Evolutionary conservation across 768 basidiomycete species (phyloP).

Genomic region (Grammothele lineata): DNA sequence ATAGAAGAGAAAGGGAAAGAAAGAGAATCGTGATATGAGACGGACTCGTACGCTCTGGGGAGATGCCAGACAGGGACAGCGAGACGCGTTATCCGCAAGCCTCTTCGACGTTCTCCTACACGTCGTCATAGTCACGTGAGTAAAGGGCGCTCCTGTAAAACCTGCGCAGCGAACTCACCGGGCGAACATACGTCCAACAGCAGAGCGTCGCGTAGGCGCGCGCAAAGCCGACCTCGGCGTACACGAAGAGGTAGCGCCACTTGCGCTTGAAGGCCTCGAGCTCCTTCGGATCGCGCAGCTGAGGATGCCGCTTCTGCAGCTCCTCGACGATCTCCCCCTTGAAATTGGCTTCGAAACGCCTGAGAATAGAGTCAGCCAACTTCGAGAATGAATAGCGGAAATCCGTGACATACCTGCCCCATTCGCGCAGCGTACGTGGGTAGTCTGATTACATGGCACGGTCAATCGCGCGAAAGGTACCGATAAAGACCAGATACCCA

Average conservation of each 20-base stretch:
- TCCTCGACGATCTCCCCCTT: conserved; percentile 11
- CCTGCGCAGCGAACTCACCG: too few relatives aligned
- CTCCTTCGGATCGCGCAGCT: conserved; percentile 16
- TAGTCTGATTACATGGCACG: conserved; percentile 17
- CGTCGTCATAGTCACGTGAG: too few relatives aligned
- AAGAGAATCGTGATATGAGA: too few relatives aligned
- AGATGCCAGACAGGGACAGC: too few relatives aligned
- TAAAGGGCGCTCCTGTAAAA: too few relatives aligned
- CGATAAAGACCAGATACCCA: too few relatives aligned
- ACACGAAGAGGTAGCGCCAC: conserved; percentile 26
- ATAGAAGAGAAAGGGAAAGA: too few relatives aligned
- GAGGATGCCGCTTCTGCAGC: conserved; percentile 19
- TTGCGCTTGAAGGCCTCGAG: conserved; percentile 23
- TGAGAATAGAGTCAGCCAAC: conserved; percentile 1
- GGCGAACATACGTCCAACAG: conserved; percentile 16
- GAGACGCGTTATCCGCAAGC: too few relatives aligned
- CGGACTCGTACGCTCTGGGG: too few relatives aligned
- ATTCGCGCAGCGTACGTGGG: conserved; percentile 19
- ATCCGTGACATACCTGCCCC: conserved; percentile 27
- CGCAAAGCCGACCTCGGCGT: conserved; percentile 25
- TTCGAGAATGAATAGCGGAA: too few relatives aligned
- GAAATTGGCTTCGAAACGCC: conserved; percentile 28
- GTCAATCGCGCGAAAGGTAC: conserved; percentile 1
- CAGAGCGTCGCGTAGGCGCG: conserved; percentile 17
- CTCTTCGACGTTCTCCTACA: too few relatives aligned